phyloP scores from a whole-genome alignment of 192 early-diverging fungal genomes.

The Endogone sp. region DNA sequence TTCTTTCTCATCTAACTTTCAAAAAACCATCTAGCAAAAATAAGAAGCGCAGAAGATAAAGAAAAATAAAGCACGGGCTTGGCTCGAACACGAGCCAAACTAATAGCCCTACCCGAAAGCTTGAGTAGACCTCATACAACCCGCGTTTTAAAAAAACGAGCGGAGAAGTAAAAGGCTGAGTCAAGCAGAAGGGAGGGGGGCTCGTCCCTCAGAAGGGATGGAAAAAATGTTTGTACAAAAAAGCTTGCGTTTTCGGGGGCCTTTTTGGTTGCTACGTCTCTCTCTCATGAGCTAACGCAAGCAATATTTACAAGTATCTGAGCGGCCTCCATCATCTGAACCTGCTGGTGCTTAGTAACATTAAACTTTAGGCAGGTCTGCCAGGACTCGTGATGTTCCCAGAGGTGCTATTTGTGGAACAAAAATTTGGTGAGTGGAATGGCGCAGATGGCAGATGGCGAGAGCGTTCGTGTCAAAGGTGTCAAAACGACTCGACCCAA shows the following conservation, averaged over 20 bases:
- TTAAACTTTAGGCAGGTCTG: conserved; percentile 58
- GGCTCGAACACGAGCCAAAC: too few relatives aligned
- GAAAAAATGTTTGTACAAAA: neutral
- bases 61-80: too few relatives aligned
- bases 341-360: conserved; percentile 61
- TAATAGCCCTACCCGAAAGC: too few relatives aligned
- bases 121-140: too few relatives aligned
- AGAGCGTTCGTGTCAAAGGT: neutral
- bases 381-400: conserved; percentile 65
- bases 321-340: conserved; percentile 59
- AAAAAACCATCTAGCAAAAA: too few relatives aligned
- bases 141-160: too few relatives aligned
- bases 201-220: too few relatives aligned
- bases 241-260: neutral
- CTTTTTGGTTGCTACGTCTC: too few relatives aligned
- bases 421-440: conserved; percentile 1
- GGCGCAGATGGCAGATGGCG: neutral
- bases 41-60: too few relatives aligned
- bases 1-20: too few relatives aligned
- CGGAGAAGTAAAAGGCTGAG: too few relatives aligned
- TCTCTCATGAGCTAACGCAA: neutral
- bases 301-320: neutral
- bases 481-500: too few relatives aligned
- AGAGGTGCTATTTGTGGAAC: conserved; percentile 32
- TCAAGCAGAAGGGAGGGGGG: neutral